Evolutionary conservation across 1,139 yeast genomes (phyloP).

Genomic region (Tardiomyces digboiensis): DNA sequence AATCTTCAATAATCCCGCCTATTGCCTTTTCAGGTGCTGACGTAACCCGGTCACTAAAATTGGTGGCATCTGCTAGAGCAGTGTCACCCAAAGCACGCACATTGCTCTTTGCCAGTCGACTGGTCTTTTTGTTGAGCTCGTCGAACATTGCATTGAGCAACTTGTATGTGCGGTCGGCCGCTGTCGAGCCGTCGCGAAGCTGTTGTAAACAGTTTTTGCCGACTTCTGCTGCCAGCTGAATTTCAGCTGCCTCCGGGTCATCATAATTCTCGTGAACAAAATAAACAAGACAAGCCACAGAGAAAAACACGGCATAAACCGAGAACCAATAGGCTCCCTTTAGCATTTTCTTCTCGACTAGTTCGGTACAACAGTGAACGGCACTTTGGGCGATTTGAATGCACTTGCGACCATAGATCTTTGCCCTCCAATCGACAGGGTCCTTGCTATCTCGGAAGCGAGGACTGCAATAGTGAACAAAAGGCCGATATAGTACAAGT

Average conservation of each 20-base stretch:
- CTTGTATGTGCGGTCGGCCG: conserved; percentile 74
- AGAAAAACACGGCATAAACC: conserved; percentile 83
- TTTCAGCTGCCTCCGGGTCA: conserved; percentile 40
- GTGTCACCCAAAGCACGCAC: not conserved
- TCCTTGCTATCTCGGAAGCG: conserved; percentile 24
- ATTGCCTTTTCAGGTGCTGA: not conserved
- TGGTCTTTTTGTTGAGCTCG: conserved; percentile 34
- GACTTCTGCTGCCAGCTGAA: conserved; percentile 67
- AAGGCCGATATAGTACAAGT: conserved; percentile 81
- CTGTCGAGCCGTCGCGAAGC: conserved; percentile 63
- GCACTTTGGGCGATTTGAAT: conserved; percentile 80
- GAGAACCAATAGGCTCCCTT: conserved; percentile 94
- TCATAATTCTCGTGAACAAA: conserved; percentile 68
- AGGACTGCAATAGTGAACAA: conserved; percentile 68
- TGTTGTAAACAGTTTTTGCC: conserved; percentile 68
- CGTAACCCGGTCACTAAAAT: not conserved
- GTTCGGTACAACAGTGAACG: conserved; percentile 72
- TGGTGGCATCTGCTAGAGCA: not conserved
- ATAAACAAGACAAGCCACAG: conserved; percentile 80
- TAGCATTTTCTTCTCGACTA: conserved; percentile 63
- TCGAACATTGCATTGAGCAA: conserved; percentile 74
- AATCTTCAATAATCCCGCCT: not conserved
- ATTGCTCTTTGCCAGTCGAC: conserved; percentile 1
- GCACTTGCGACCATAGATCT: conserved; percentile 76
- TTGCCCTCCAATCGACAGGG: conserved; percentile 37